Evolutionary conservation across 768 basidiomycete genomes (phyloP).

Genomic region (Strobilomyces confusus): DNA sequence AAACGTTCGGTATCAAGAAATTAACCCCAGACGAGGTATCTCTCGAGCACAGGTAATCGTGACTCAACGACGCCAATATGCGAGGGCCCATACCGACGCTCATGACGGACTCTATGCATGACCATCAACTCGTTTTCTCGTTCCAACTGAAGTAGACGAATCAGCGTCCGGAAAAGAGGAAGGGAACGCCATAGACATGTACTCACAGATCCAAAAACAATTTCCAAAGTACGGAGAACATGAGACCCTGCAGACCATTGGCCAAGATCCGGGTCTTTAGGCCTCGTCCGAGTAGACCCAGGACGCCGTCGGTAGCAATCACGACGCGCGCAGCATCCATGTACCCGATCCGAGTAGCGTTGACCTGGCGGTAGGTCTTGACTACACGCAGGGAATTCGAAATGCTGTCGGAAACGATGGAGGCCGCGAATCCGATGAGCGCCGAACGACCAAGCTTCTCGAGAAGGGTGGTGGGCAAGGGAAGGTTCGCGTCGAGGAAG

Average conservation of each 20-base stretch:
- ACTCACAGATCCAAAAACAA: constrained; percentile 85
- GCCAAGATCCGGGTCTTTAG: constrained; percentile 85
- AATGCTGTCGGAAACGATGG: constrained; percentile 77
- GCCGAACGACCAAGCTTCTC: constrained; percentile 75
- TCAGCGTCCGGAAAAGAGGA: not conserved
- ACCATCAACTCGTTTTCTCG: constrained; percentile 22
- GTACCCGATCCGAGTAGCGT: constrained; percentile 78
- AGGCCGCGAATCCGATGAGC: constrained; percentile 87
- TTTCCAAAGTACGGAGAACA: constrained; percentile 92
- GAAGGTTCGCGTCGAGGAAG: constrained; percentile 63
- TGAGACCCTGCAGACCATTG: constrained; percentile 87
- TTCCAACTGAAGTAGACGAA: constrained; percentile 29
- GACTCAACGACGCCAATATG: not conserved
- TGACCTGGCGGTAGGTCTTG: constrained; percentile 94
- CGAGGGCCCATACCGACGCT: not conserved
- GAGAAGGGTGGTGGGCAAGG: constrained; percentile 45
- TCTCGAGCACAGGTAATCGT: not conserved
- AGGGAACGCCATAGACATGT: not conserved
- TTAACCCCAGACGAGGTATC: not conserved
- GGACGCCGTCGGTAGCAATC: constrained; percentile 67
- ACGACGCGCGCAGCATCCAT: constrained; percentile 72
- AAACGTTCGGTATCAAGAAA: not conserved
- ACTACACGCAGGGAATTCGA: constrained; percentile 89
- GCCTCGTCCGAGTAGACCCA: constrained; percentile 82
- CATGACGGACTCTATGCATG: not conserved